Evolutionary conservation across 345 rosid genomes (phyloP).

Genomic region (Eucalyptus regnans): DNA sequence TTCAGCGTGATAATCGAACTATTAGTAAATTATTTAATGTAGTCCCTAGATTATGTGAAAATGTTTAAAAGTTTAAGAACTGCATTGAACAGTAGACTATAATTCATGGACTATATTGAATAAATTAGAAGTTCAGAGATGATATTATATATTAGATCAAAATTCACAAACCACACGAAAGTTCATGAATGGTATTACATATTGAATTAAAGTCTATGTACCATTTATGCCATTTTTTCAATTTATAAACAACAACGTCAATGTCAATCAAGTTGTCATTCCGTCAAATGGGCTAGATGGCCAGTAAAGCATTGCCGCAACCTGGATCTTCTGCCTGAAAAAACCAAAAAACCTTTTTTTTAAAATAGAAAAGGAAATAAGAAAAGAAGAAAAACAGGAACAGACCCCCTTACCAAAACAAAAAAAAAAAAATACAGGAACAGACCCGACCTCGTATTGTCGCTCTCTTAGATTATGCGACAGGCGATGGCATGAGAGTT

Average conservation of each 20-base stretch:
- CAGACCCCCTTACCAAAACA: too few species aligned
- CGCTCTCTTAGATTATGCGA: not conserved
- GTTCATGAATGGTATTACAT: not conserved
- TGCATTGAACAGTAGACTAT: accelerated
- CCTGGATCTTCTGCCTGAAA: not conserved
- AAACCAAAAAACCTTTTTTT: not conserved
- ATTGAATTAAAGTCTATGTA: accelerated
- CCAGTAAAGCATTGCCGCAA: not conserved
- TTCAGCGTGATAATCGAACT: accelerated
- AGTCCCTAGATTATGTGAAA: not conserved
- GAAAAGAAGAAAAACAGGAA: not conserved
- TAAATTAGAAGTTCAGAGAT: accelerated
- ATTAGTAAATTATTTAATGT: not conserved
- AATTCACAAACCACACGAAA: not conserved
- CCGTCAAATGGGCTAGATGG: not conserved
- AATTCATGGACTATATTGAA: accelerated
- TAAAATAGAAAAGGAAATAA: not conserved
- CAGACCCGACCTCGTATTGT: not conserved
- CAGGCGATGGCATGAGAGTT: not conserved
- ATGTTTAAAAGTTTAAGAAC: not conserved
- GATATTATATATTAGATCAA: not conserved
- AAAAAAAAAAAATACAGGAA: too few species aligned
- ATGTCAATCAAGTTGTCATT: not conserved
- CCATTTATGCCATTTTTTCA: not conserved
- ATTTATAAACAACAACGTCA: not conserved